Conservation (phyloP, 2,329 filamentous ascomycete genomes). For the Escovopsis sp. region DNA sequence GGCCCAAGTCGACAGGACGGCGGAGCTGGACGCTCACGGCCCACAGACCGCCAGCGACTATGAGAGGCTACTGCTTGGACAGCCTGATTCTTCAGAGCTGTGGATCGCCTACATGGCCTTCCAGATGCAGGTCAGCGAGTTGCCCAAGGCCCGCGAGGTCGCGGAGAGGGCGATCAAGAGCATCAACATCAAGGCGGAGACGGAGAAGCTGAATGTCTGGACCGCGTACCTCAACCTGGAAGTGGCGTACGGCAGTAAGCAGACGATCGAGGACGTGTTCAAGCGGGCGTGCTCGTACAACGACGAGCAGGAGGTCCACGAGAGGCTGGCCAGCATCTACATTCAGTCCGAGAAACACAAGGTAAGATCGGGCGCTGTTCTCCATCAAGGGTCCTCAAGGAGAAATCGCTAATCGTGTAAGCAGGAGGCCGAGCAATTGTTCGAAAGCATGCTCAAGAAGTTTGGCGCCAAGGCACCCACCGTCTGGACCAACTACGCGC, state of each 20-base stretch:
- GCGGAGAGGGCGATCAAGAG: constrained; percentile 81
- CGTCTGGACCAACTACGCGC: constrained; percentile 89
- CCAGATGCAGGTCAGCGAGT: constrained; percentile 82
- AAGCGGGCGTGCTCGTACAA: constrained; percentile 89
- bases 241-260: constrained; percentile 74
- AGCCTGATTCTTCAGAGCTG: constrained; percentile 81
- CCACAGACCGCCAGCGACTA: constrained; percentile 86
- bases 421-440: constrained; percentile 78
- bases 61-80: constrained; percentile 79
- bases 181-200: constrained; percentile 81
- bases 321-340: constrained; percentile 84
- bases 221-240: constrained; percentile 88
- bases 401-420: constrained; percentile 13
- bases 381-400: background rate
- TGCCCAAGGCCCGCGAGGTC: constrained; percentile 75
- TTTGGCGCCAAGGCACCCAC: constrained; percentile 65
- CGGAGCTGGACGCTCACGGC: constrained; percentile 76
- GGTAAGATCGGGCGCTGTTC: constrained; percentile 38
- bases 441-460: constrained; percentile 77
- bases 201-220: constrained; percentile 92
- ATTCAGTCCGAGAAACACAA: constrained; percentile 77
- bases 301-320: constrained; percentile 76
- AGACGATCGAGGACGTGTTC: constrained; percentile 73
- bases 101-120: constrained; percentile 99
- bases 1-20: constrained; percentile 77